Evolutionary conservation across 1,139 yeast genomes (phyloP).

Genomic region (Saccharomyces hybrid): DNA sequence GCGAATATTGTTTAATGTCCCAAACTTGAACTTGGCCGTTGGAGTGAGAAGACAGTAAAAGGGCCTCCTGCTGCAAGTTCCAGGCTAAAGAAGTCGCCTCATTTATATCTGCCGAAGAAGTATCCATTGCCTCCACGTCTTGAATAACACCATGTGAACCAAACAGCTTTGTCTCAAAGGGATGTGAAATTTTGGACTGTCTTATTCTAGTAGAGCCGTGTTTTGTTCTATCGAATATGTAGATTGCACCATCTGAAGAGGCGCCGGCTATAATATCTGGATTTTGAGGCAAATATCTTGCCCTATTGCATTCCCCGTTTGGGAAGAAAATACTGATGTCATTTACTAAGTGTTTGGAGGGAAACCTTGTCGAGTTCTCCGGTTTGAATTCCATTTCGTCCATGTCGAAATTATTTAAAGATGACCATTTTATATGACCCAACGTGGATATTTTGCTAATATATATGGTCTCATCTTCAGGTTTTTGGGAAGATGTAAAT

Average conservation of each 20-base stretch:
- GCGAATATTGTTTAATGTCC: conserved; percentile 37
- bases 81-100: conserved; percentile 36
- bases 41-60: conserved; percentile 51
- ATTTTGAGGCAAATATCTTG: conserved; percentile 71
- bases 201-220: conserved; percentile 26
- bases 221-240: conserved; percentile 52
- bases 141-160: conserved; percentile 5
- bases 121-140: conserved; percentile 5
- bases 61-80: conserved; percentile 46
- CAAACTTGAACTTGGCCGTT: conserved; percentile 50
- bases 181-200: conserved; percentile 1
- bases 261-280: conserved; percentile 66
- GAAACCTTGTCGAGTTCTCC: conserved; percentile 24
- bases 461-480: conserved; percentile 29
- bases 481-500: conserved; percentile 31
- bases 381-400: conserved; percentile 33
- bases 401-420: conserved; percentile 31
- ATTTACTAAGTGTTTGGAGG: conserved; percentile 25
- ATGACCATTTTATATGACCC: conserved; percentile 28
- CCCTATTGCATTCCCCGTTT: conserved; percentile 55
- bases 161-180: conserved; percentile 14
- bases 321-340: conserved; percentile 29
- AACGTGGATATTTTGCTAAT: conserved; percentile 26
- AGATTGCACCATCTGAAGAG: conserved; percentile 66
- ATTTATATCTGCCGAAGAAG: conserved; percentile 3